A percentile compares a stretch with the other conserved stretches of the same genome.
Evolutionary conservation across 495 filamentous ascomycete species (phyloP).

Genomic region (Darksidea phi): DNA sequence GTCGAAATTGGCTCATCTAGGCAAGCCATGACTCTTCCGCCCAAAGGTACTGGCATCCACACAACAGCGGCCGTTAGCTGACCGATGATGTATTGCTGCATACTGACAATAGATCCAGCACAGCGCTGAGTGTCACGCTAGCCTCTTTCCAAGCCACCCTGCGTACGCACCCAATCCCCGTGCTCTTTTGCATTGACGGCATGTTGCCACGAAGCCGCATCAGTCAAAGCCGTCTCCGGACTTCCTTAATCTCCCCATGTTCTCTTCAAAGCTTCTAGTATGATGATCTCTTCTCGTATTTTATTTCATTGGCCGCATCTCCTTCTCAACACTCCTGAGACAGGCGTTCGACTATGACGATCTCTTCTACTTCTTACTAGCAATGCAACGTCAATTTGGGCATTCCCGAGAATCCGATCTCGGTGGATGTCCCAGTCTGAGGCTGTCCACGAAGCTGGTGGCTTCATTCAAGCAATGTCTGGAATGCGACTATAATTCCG

Average conservation of each 20-base stretch:
- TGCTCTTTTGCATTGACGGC: no score
- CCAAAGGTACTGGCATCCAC: no score
- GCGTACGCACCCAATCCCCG: no score
- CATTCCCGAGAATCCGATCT: slow-evolving; percentile 8
- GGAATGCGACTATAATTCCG: neutral
- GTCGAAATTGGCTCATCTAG: neutral
- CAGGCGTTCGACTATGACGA: neutral
- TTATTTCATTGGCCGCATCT: neutral
- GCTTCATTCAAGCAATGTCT: no score
- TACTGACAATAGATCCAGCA: no score
- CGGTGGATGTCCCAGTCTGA: neutral
- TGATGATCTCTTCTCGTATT: neutral
- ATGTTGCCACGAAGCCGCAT: neutral
- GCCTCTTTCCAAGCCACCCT: no score
- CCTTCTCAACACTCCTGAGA: neutral
- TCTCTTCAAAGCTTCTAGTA: neutral
- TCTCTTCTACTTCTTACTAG: neutral
- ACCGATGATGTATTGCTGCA: no score
- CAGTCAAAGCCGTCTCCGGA: neutral
- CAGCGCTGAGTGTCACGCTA: no score
- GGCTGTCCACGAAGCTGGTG: neutral
- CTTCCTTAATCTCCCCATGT: neutral
- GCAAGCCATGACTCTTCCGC: neutral
- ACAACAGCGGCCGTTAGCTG: no score
- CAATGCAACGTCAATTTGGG: slow-evolving; percentile 31